Conservation (phyloP, 2,329 filamentous ascomycete species). For the Cryphonectria carpinicola region DNA sequence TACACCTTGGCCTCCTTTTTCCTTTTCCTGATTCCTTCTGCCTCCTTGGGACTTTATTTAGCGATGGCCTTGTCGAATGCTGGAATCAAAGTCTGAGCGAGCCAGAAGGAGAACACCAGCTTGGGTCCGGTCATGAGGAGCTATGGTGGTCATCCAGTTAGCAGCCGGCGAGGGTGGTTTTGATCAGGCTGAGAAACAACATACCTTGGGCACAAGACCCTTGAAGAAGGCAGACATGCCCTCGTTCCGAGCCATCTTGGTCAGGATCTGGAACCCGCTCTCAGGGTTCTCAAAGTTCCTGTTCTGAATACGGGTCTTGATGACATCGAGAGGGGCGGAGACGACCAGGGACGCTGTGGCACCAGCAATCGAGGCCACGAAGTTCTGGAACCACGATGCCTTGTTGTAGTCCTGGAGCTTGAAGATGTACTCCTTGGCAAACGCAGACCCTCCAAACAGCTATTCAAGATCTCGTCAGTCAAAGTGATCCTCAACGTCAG, state of each 20-base stretch:
- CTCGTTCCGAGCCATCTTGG: conserved; percentile 92
- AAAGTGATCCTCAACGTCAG: neutral
- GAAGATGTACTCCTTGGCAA: conserved; percentile 96
- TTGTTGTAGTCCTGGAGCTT: conserved; percentile 91
- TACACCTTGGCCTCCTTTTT: conserved; percentile 14
- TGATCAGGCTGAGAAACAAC: conserved; percentile 29
- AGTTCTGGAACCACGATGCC: conserved; percentile 94
- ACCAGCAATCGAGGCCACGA: conserved; percentile 92
- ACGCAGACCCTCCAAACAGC: conserved; percentile 95
- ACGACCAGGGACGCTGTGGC: conserved; percentile 94
- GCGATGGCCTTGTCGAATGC: conserved; percentile 69
- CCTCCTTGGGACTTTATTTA: conserved; percentile 4
- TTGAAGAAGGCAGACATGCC: conserved; percentile 92
- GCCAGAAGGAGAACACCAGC: conserved; percentile 99
- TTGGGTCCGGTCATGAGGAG: conserved; percentile 99
- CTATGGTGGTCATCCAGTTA: conserved; percentile 41
- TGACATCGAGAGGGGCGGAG: conserved; percentile 93
- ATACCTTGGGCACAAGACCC: conserved; percentile 86
- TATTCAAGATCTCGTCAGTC: conserved; percentile 44
- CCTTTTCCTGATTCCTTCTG: neutral
- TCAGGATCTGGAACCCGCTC: conserved; percentile 87
- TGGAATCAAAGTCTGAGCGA: conserved; percentile 96
- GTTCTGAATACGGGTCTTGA: conserved; percentile 99
- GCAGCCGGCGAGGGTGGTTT: neutral
- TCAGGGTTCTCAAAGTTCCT: conserved; percentile 98